These are phyloP conservation scores for Cryptococcus maquisensis DNA, from an alignment of 1,284 basidiomycete genomes.

Conservation along the genomic window DNA sequence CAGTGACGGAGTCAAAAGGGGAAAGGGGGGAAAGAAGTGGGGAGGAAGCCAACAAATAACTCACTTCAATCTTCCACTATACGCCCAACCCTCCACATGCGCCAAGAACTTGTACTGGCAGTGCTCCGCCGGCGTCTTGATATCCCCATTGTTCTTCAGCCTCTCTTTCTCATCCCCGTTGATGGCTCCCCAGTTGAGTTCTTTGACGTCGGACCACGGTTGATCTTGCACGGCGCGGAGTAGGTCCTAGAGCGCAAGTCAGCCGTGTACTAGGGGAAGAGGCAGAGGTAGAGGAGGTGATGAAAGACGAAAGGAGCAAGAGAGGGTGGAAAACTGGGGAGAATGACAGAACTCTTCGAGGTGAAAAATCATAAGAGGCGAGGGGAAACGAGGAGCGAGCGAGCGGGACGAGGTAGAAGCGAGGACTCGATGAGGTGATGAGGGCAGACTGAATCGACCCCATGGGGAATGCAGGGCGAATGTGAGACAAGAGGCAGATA, in stretches of 20 bases:
- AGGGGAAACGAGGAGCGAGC: too few species aligned
- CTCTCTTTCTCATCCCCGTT: conserved; percentile 19
- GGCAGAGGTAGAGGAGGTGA: not conserved
- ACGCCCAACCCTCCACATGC: conserved; percentile 46
- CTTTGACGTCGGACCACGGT: conserved; percentile 30
- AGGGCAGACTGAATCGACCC: too few species aligned
- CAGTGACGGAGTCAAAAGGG: not conserved
- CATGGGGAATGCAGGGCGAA: too few species aligned
- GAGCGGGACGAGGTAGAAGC: too few species aligned
- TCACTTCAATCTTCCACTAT: conserved; percentile 43
- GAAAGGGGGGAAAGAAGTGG: too few species aligned
- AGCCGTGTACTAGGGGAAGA: not conserved
- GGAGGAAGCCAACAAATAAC: too few species aligned
- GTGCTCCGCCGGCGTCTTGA: conserved; percentile 40
- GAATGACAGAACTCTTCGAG: too few species aligned
- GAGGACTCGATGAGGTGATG: too few species aligned
- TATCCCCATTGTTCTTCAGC: conserved; percentile 19
- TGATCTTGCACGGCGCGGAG: conserved; percentile 26
- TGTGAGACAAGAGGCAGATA: too few species aligned
- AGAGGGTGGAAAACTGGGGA: not conserved
- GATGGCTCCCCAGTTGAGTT: conserved; percentile 30
- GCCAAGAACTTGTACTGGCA: conserved; percentile 45
- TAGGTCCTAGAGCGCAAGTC: conserved; percentile 22
- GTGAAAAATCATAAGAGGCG: too few species aligned
- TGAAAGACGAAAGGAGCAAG: too few species aligned